Evolutionary conservation across 2,329 filamentous ascomycete species (phyloP).

Genomic region (Paradendryphiella salina): DNA sequence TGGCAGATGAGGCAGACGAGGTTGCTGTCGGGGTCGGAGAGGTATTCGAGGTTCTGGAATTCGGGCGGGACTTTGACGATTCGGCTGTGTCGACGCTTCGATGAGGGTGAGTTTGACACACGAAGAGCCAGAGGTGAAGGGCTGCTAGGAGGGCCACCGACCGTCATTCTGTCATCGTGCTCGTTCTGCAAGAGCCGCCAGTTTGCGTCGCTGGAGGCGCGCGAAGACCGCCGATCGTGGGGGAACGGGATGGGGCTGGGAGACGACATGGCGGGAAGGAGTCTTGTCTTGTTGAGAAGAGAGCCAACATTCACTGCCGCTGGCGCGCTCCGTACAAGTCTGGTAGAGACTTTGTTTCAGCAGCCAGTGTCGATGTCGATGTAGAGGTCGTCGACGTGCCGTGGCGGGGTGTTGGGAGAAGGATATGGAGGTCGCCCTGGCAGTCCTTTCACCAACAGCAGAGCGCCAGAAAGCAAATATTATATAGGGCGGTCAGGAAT

Average conservation of each 20-base stretch:
- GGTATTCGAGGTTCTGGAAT: slow-evolving; percentile 61
- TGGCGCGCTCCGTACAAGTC: not conserved
- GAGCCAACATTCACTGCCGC: not conserved
- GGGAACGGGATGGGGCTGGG: slow-evolving; percentile 44
- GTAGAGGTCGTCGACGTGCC: slow-evolving; percentile 2
- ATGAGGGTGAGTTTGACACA: slow-evolving; percentile 45
- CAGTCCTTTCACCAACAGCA: slow-evolving; percentile 9
- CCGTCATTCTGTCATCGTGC: slow-evolving; percentile 27
- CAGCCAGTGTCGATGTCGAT: not conserved
- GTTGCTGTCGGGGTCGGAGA: slow-evolving; percentile 60
- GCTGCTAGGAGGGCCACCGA: slow-evolving; percentile 46
- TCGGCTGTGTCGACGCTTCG: slow-evolving; percentile 42
- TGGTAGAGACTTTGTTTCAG: not conserved
- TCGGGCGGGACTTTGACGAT: slow-evolving; percentile 52
- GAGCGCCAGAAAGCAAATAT: slow-evolving; percentile 16
- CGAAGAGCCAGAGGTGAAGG: slow-evolving; percentile 46
- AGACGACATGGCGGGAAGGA: slow-evolving; percentile 36
- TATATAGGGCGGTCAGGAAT: slow-evolving; percentile 26
- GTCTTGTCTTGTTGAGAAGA: not conserved
- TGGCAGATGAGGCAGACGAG: slow-evolving; percentile 68
- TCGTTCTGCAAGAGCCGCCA: slow-evolving; percentile 28
- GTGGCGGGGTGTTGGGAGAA: slow-evolving; percentile 3
- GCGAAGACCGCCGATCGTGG: slow-evolving; percentile 43
- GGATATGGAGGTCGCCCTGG: slow-evolving; percentile 8
- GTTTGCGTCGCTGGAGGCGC: slow-evolving; percentile 39